A percentile compares a stretch with the other conserved stretches of the same genome.
These are phyloP conservation scores for Borealophlyctis nickersoniae DNA, from an alignment of 192 early-diverging fungal species.

Conservation along the genomic window DNA sequence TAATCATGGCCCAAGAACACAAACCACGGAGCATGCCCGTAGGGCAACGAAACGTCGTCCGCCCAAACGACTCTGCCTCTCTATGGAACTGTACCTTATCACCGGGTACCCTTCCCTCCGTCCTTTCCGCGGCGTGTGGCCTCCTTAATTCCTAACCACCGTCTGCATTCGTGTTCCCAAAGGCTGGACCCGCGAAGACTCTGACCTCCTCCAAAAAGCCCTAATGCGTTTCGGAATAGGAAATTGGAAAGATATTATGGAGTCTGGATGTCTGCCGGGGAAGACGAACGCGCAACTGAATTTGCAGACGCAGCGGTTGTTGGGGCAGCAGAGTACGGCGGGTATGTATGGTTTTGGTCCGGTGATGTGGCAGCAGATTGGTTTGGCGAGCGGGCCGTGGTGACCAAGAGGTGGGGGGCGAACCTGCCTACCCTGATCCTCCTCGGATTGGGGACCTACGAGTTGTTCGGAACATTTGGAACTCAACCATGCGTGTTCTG, in stretches of 20 bases:
- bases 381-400: too few species aligned
- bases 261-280: slow-evolving; percentile 80
- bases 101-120: slow-evolving; percentile 54
- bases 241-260: slow-evolving; percentile 96
- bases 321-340: slow-evolving; percentile 93
- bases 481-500: too few species aligned
- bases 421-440: too few species aligned
- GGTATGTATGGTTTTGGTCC: too few species aligned
- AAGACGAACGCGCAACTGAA: slow-evolving; percentile 99
- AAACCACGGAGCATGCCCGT: slow-evolving; percentile 87
- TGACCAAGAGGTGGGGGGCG: too few species aligned
- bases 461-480: too few species aligned
- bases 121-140: background rate
- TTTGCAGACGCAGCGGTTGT: slow-evolving; percentile 87
- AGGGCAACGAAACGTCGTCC: slow-evolving; percentile 84
- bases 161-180: too few species aligned
- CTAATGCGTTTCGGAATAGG: slow-evolving; percentile 89
- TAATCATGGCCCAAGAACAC: slow-evolving; percentile 1
- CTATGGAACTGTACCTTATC: slow-evolving; percentile 93
- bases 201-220: slow-evolving; percentile 76
- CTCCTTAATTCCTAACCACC: slow-evolving; percentile 3
- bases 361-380: too few species aligned
- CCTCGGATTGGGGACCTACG: too few species aligned
- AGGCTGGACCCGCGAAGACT: slow-evolving; percentile 87
- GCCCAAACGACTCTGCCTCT: slow-evolving; percentile 91